Evolutionary conservation across 192 early-diverging fungal species (phyloP), one percentile per base, ranked within the genome.

Genomic region (Podila clonocystis): DNA sequence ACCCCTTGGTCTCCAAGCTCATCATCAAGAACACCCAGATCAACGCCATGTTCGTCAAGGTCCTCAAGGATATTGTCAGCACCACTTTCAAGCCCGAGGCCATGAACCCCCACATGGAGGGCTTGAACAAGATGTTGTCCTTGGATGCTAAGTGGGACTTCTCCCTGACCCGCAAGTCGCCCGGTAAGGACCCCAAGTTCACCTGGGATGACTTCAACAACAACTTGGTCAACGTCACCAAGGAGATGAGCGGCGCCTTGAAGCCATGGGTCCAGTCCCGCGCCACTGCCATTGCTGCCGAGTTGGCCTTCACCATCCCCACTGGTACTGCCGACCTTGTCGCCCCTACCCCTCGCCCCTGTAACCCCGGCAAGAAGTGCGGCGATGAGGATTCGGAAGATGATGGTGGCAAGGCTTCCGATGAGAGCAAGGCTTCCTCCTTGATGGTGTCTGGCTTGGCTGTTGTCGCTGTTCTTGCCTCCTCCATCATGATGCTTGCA

Each of bases 1-100:
- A 86, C 62, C 82, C 82, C 13, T 72, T 79, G 50, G 73, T 86
- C 34, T 84, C 75, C 62, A 82, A 84, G 58, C 69, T 84, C 58
- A 69, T 80, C 67, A 73, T 80, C 58, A 72, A 80, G 15, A 80
- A 41, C 62, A n/a, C 60, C n/a, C 28, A 52, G 22, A 73, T 86
- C 59, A 67, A 82, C 8, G 58, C 50, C 31, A 58, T 73, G 64
- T 86, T 84, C 67, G 22, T 59, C 30, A 55, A 62, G 33, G 63
- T 73, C 30, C 29, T 86, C 4, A 65, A 79, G 50, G 80, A 79
- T 5, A 76, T 83, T 33, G 76, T 84, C 57, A 62, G 65, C 28
- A 74, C 73, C 3, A 41, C 83, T 22, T 82, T 75, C 64, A 74
- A 70, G 50, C 80, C 78, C 36, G 75, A 84, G 50, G 67, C 74